Evolutionary conservation across 768 basidiomycete genomes (phyloP), one percentile per base, ranked within the genome.

Genomic region (Tricholoma furcatifolium): DNA sequence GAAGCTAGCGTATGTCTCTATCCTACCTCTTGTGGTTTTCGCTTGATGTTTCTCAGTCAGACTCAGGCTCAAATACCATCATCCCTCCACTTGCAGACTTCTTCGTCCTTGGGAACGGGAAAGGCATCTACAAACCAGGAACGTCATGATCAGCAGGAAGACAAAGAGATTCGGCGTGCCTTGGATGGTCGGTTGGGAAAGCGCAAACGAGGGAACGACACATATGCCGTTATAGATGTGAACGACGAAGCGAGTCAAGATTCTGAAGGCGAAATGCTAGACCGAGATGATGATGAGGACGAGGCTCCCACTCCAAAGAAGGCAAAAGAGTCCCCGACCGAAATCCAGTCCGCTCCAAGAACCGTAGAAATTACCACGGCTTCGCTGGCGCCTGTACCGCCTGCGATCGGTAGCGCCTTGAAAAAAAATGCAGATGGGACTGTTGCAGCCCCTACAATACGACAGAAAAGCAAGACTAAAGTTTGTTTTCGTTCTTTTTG

Each of bases 21-120:
- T 50, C 23, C 24, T 30, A 21, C 24, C 21, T 21, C 51, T 46
- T 21, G 11, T 36, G 43, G 34, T 47, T 55, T 50, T 57, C 50
- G 32, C 58, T 66, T 72, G 43, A 69, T 56, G 45, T 55, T 51
- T 52, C 62, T 57, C 72, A 93, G 91, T 57, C 81, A 88, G 72
- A 86, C 82, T 36, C 93, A 95, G 71, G 83, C 87, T 2, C 74
- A 85, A 32, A 70, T 88, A 39, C 73, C 79, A 6, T 71, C 77
- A 12, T 77, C 81, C 23, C 65, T 86, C 12, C 66, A 79, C 18
- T 73, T 97, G 21, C 84, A 89, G 44, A 86, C 92, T 0, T 93
- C 94, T 15, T 81, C 93, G 6, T 88, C 86, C 1, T 81, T 97
- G 49, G 93, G 93, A 14, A 87, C 92, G 1, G 87, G 88, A 11